Conservation (phyloP, 2,329 filamentous ascomycete genomes). For the Botrytis squamosa region DNA sequence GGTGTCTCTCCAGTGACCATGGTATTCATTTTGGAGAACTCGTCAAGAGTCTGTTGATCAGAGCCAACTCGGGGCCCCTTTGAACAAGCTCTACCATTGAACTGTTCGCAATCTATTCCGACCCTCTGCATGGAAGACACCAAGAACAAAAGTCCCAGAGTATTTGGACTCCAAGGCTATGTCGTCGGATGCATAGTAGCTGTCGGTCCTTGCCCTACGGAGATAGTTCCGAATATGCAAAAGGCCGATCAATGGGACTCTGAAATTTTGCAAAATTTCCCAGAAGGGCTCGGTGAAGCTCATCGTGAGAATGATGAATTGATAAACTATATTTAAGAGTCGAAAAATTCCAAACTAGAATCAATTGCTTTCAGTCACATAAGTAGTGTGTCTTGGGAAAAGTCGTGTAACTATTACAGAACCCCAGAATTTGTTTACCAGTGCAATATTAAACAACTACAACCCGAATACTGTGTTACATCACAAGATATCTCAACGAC, state of each 20-base stretch:
- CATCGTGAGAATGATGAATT: constrained; percentile 6
- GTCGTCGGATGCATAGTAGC: constrained; percentile 11
- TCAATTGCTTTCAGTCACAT: not conserved
- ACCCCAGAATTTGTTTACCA: not conserved
- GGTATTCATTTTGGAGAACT: constrained; percentile 4
- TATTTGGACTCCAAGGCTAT: not conserved
- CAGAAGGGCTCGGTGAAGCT: not conserved
- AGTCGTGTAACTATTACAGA: not conserved
- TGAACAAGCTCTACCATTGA: not conserved
- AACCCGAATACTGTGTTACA: not conserved
- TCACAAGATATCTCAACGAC: not conserved
- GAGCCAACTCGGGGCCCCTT: not conserved
- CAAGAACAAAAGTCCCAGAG: too few species aligned
- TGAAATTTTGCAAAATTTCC: not conserved
- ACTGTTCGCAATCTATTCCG: not conserved
- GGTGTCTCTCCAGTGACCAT: not conserved
- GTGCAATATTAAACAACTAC: not conserved
- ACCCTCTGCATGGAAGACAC: not conserved
- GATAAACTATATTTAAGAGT: not conserved
- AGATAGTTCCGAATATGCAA: not conserved
- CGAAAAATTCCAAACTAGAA: not conserved
- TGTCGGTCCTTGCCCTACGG: not conserved
- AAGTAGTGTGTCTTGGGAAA: not conserved
- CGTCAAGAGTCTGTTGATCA: constrained; percentile 3
- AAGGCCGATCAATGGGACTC: not conserved